Conservation (phyloP, 805 yeast genomes). For the Metschnikowia baotianmanensis region DNA sequence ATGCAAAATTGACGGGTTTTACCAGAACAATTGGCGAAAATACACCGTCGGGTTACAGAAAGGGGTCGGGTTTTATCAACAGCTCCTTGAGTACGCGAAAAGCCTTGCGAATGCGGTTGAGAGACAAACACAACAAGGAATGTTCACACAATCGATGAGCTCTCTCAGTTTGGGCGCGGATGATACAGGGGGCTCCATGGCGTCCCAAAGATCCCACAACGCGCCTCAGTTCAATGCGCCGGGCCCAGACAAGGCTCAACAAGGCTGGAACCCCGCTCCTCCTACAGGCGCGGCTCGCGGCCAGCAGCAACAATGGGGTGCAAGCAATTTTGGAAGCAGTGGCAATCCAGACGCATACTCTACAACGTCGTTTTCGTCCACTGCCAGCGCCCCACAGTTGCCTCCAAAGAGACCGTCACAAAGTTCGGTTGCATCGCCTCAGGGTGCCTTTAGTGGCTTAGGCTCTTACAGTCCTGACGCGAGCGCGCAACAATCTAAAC, state of each 20-base stretch:
- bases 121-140: slow-evolving; percentile 17
- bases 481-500: slow-evolving; percentile 2
- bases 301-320: neutral
- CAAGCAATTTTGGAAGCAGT: neutral
- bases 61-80: slow-evolving; percentile 63
- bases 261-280: neutral
- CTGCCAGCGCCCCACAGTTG: slow-evolving; percentile 13
- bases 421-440: neutral
- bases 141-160: slow-evolving; percentile 11
- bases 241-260: neutral
- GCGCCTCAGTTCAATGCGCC: slow-evolving; percentile 1
- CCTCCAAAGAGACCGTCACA: slow-evolving; percentile 26
- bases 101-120: slow-evolving; percentile 23
- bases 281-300: neutral
- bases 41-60: slow-evolving; percentile 57
- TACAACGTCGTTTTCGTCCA: neutral
- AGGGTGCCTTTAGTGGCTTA: neutral
- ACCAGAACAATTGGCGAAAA: slow-evolving; percentile 51
- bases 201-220: slow-evolving; percentile 1
- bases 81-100: slow-evolving; percentile 39
- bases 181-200: slow-evolving; percentile 7
- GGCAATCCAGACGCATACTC: neutral
- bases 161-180: slow-evolving; percentile 7
- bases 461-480: slow-evolving; percentile 1
- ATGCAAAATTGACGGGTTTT: slow-evolving; percentile 45